These are phyloP conservation scores for Neurospora pannonica DNA, from an alignment of 495 filamentous ascomycete species.

Conservation along the genomic window DNA sequence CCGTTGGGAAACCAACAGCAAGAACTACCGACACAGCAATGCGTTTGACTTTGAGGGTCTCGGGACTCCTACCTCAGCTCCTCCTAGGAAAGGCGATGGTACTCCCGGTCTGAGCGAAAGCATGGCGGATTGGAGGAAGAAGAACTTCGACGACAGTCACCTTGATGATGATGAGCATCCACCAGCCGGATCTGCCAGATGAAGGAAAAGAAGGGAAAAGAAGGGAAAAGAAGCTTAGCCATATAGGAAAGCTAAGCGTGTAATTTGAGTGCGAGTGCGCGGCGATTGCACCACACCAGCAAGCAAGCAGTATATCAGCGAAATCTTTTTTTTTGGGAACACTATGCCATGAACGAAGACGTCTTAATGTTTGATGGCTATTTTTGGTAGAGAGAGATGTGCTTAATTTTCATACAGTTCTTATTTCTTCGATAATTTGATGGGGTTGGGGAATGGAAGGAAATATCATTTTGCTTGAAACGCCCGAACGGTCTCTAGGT, in stretches of 20 bases:
- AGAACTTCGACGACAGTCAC: slow-evolving; percentile 44
- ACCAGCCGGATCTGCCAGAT: background rate
- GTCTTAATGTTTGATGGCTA: background rate
- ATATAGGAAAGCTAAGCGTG: background rate
- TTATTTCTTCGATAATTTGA: background rate
- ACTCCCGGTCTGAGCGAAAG: slow-evolving; percentile 52
- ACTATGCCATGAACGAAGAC: background rate
- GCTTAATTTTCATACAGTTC: background rate
- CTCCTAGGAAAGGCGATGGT: slow-evolving; percentile 34
- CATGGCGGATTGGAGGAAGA: slow-evolving; percentile 64
- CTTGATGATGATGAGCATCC: slow-evolving; percentile 7
- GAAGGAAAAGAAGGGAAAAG: background rate
- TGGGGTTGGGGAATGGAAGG: background rate
- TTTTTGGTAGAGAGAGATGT: background rate
- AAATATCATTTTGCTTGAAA: background rate
- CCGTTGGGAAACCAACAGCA: slow-evolving; percentile 94
- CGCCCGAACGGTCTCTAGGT: background rate
- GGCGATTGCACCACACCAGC: background rate
- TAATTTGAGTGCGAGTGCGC: background rate
- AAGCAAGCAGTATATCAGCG: background rate
- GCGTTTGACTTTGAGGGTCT: slow-evolving; percentile 69
- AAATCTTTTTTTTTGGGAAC: background rate
- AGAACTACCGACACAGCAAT: slow-evolving; percentile 81
- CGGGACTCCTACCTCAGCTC: slow-evolving; percentile 19
- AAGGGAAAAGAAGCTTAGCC: background rate